phyloP scores from a whole-genome alignment of 805 yeast genomes.

The Schwanniomyces yamadae region DNA sequence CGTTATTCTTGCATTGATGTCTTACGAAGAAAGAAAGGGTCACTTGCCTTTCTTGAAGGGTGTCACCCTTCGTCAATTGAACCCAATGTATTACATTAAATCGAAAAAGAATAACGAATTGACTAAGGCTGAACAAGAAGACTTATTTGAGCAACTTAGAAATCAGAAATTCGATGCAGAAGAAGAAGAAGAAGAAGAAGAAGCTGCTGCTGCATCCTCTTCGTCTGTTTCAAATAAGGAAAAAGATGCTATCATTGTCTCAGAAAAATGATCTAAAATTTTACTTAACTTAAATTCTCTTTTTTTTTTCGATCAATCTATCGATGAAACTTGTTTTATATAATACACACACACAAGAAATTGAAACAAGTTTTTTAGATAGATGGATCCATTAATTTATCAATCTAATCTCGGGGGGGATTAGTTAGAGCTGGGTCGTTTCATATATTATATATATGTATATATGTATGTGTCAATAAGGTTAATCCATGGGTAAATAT shows the following conservation, averaged over 20 bases:
- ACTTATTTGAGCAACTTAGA: conserved; percentile 33
- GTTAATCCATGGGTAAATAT: conserved; percentile 1
- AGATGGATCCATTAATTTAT: not conserved
- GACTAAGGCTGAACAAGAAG: conserved; percentile 31
- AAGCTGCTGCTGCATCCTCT: conserved; percentile 4
- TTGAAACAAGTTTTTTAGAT: not conserved
- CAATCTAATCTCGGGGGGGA: conserved; percentile 2
- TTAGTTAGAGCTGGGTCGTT: conserved; percentile 3
- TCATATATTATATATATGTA: not conserved
- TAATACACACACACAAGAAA: conserved; percentile 1
- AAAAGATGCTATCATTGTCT: conserved; percentile 2
- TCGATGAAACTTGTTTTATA: not conserved
- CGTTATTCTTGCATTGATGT: conserved; percentile 55
- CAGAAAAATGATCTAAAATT: not conserved
- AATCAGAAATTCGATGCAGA: conserved; percentile 19
- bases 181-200: conserved; percentile 11
- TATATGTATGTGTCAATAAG: conserved; percentile 1
- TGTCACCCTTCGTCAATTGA: conserved; percentile 44
- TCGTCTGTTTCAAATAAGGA: conserved; percentile 6
- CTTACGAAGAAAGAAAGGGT: conserved; percentile 81
- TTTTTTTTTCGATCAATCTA: too few relatives aligned
- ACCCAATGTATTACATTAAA: conserved; percentile 74
- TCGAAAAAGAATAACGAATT: conserved; percentile 55
- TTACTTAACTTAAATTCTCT: too few relatives aligned
- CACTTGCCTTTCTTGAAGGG: conserved; percentile 69